Conservation (phyloP, 306 rosid genomes). For the Castanea mollissima region DNA sequence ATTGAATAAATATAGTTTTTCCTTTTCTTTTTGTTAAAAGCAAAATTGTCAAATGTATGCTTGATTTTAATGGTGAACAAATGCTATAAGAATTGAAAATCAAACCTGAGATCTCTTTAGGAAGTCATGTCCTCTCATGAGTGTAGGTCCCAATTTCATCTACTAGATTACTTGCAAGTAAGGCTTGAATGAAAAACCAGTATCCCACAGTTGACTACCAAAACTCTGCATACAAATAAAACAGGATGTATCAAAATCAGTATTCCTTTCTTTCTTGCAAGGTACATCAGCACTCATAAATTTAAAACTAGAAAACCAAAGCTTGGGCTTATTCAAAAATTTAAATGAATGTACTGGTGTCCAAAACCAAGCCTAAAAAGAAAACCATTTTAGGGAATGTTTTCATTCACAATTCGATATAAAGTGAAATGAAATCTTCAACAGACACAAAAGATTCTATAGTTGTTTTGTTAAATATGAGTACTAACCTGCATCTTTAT, state of each 20-base stretch:
- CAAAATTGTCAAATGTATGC: background rate
- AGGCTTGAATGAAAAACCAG: conserved; percentile 60
- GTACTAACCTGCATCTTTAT: conserved; percentile 58
- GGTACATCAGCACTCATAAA: background rate
- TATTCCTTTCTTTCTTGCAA: background rate
- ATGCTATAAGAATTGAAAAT: background rate
- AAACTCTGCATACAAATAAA: conserved; percentile 36
- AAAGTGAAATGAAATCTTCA: background rate
- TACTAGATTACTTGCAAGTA: conserved; percentile 45
- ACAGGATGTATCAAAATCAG: background rate
- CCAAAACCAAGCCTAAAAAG: background rate
- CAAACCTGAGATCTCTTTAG: conserved; percentile 63
- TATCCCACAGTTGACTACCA: conserved; percentile 76
- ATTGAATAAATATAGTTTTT: background rate
- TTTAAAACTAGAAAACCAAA: background rate
- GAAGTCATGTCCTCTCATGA: conserved; percentile 58
- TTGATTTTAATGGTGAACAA: background rate
- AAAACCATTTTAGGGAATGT: background rate
- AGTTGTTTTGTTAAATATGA: background rate
- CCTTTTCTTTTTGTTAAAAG: background rate
- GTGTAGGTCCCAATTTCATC: conserved; percentile 48
- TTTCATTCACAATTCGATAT: background rate
- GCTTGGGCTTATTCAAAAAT: background rate
- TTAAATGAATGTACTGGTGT: background rate
- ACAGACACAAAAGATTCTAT: background rate